These are phyloP conservation scores for Isochrysis galbana DNA, from an alignment of 78 protist genomes.

Conservation along the genomic window DNA sequence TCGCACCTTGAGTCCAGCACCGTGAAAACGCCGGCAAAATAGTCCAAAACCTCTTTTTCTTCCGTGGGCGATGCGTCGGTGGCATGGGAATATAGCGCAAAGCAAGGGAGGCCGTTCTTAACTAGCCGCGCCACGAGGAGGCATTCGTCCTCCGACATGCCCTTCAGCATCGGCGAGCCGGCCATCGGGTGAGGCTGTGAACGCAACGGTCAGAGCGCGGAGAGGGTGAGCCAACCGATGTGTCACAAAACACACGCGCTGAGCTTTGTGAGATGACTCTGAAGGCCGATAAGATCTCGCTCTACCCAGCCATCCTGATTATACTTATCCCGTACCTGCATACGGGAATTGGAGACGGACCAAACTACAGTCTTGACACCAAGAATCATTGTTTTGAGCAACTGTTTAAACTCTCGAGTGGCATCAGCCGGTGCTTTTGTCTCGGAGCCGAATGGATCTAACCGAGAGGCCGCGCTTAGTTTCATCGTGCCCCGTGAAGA, in stretches of 20 bases:
- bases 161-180: background rate
- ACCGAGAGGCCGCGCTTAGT: background rate
- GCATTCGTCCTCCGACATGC: slow-evolving; percentile 53
- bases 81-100: slow-evolving; percentile 42
- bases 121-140: slow-evolving; percentile 54
- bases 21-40: slow-evolving; percentile 80
- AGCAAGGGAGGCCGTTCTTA: slow-evolving; percentile 69
- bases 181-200: background rate
- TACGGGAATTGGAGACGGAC: slow-evolving; percentile 53
- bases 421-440: background rate
- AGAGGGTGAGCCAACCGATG: too few species aligned
- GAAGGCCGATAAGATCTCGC: too few species aligned
- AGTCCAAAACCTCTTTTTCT: slow-evolving; percentile 66
- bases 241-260: too few species aligned
- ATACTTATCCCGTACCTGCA: too few species aligned
- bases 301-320: too few species aligned
- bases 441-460: background rate
- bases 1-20: too few species aligned
- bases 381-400: slow-evolving; percentile 72
- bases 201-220: too few species aligned
- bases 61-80: slow-evolving; percentile 25
- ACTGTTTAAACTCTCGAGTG: slow-evolving; percentile 44
- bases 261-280: too few species aligned
- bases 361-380: slow-evolving; percentile 84
- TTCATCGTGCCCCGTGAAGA: too few species aligned